phyloP scores from a whole-genome alignment of 306 rosid species.

The Gastrolobium villosum region DNA sequence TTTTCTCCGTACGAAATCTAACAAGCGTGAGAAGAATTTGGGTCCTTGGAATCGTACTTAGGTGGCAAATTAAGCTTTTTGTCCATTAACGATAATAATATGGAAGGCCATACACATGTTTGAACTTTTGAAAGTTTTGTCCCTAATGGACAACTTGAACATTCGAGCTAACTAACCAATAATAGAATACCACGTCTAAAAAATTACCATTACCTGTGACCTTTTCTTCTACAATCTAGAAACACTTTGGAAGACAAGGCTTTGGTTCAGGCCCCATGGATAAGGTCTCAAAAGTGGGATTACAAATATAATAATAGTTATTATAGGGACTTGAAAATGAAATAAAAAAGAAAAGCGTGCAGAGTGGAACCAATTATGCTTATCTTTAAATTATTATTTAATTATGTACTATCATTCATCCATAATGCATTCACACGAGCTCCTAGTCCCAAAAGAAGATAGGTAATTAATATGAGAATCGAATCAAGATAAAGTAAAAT shows the following conservation, averaged over 20 bases:
- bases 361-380: slow-evolving; percentile 66
- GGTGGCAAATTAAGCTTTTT: slow-evolving; percentile 52
- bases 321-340: slow-evolving; percentile 41
- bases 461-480: slow-evolving; percentile 10
- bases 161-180: slow-evolving; percentile 51
- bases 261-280: slow-evolving; percentile 84
- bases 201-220: slow-evolving; percentile 45
- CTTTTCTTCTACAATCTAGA: slow-evolving; percentile 74
- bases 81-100: slow-evolving; percentile 18
- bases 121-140: slow-evolving; percentile 50
- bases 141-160: slow-evolving; percentile 64
- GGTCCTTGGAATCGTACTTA: slow-evolving; percentile 53
- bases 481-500: neutral
- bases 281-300: slow-evolving; percentile 57
- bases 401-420: slow-evolving; percentile 47
- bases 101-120: neutral
- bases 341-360: slow-evolving; percentile 27
- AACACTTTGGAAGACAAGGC: slow-evolving; percentile 51
- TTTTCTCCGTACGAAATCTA: slow-evolving; percentile 60
- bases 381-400: slow-evolving; percentile 48
- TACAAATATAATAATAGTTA: slow-evolving; percentile 47
- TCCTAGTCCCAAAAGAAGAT: neutral
- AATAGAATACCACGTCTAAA: slow-evolving; percentile 49
- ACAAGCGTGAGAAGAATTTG: slow-evolving; percentile 48
- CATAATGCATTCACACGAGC: slow-evolving; percentile 51